Conservation (phyloP, 805 yeast genomes). For the Candida qinlingensis region DNA sequence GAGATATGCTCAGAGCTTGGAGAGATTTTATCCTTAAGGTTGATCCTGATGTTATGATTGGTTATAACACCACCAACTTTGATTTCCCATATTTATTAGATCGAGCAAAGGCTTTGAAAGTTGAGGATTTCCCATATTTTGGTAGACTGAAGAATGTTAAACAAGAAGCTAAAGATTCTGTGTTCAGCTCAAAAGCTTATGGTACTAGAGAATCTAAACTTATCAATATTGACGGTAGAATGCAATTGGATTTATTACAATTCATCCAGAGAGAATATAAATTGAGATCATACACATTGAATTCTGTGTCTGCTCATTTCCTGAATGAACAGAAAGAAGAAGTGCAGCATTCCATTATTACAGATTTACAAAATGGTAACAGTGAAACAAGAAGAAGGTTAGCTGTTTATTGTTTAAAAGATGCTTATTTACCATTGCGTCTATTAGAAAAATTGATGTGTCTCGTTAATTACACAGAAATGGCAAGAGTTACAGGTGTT, state of each 20-base stretch:
- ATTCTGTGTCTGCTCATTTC: slow-evolving; percentile 92
- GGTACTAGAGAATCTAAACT: slow-evolving; percentile 93
- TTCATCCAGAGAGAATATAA: slow-evolving; percentile 93
- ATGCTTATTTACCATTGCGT: slow-evolving; percentile 87
- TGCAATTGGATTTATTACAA: slow-evolving; percentile 90
- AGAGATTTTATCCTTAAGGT: slow-evolving; percentile 73
- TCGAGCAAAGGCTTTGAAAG: slow-evolving; percentile 70
- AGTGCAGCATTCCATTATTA: slow-evolving; percentile 94
- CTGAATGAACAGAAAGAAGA: slow-evolving; percentile 96
- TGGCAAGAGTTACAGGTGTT: slow-evolving; percentile 99
- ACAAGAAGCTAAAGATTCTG: slow-evolving; percentile 76
- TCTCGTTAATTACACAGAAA: slow-evolving; percentile 92
- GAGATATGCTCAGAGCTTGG: slow-evolving; percentile 83
- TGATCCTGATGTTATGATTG: slow-evolving; percentile 96
- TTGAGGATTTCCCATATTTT: slow-evolving; percentile 74
- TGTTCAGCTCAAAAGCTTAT: slow-evolving; percentile 90
- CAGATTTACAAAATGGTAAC: slow-evolving; percentile 89
- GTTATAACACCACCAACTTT: slow-evolving; percentile 91
- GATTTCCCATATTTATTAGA: slow-evolving; percentile 91
- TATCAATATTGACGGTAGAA: slow-evolving; percentile 90
- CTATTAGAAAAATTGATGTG: slow-evolving; percentile 92
- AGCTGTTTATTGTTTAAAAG: slow-evolving; percentile 96
- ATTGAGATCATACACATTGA: slow-evolving; percentile 87
- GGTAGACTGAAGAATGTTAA: slow-evolving; percentile 64
- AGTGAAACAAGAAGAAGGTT: slow-evolving; percentile 89